Conservation (phyloP, 2,329 filamentous ascomycete species). For the Rutstroemia sydowiana region DNA sequence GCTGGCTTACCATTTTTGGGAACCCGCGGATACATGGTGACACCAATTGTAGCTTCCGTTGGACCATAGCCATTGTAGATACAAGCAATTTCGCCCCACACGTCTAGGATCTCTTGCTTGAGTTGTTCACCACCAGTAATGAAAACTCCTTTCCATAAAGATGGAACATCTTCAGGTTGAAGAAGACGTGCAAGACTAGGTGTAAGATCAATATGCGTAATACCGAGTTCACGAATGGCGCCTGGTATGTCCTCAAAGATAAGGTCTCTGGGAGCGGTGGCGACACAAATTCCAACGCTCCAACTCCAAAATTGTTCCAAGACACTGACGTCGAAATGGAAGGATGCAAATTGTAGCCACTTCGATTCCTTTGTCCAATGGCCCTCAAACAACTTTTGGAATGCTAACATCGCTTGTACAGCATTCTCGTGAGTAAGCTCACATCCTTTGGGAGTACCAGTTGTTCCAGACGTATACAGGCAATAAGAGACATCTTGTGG, state of each 20-base stretch:
- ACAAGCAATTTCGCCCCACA: slow-evolving; percentile 70
- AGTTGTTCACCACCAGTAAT: slow-evolving; percentile 88
- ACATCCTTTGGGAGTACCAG: slow-evolving; percentile 44
- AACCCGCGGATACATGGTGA: slow-evolving; percentile 82
- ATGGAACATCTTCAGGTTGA: slow-evolving; percentile 73
- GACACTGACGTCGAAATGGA: slow-evolving; percentile 91
- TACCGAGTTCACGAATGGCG: slow-evolving; percentile 62
- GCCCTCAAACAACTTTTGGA: slow-evolving; percentile 66
- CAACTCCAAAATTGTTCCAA: slow-evolving; percentile 95
- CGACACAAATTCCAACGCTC: slow-evolving; percentile 80
- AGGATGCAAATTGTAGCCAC: slow-evolving; percentile 89
- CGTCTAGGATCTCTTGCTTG: slow-evolving; percentile 81
- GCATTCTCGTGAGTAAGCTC: slow-evolving; percentile 83
- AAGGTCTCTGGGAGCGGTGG: slow-evolving; percentile 73
- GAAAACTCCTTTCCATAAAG: slow-evolving; percentile 74
- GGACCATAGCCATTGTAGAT: slow-evolving; percentile 93
- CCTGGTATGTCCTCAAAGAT: slow-evolving; percentile 76
- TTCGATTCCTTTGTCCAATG: slow-evolving; percentile 68
- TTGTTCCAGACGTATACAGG: slow-evolving; percentile 33
- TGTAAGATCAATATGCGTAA: slow-evolving; percentile 89
- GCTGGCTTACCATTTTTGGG: slow-evolving; percentile 70
- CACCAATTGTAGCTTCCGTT: slow-evolving; percentile 87
- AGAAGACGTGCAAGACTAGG: slow-evolving; percentile 77
- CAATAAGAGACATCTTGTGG: slow-evolving; percentile 29
- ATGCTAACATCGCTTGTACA: slow-evolving; percentile 83